Conservation (phyloP, 805 yeast genomes). For the Scheffersomyces stipitis region DNA sequence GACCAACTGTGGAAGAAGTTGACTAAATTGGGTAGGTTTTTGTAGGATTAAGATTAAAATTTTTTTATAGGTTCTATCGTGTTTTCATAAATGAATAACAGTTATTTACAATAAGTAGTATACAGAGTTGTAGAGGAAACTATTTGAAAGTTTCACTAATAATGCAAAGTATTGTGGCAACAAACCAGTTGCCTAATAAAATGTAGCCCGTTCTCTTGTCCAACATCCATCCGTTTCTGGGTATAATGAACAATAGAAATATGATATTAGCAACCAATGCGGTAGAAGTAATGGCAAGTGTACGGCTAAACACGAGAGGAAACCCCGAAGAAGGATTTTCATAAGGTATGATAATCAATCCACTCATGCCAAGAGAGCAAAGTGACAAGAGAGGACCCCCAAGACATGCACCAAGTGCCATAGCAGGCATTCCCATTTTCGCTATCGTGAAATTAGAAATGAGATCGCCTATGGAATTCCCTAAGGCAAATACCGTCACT, state of each 20-base stretch:
- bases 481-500: slow-evolving; percentile 83
- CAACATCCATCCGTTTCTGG: slow-evolving; percentile 28
- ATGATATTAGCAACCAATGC: slow-evolving; percentile 22
- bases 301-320: slow-evolving; percentile 16
- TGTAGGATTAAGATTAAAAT: too few relatives aligned
- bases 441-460: slow-evolving; percentile 83
- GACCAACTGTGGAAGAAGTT: slow-evolving; percentile 45
- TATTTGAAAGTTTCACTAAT: slow-evolving; percentile 16
- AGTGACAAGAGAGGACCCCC: slow-evolving; percentile 88
- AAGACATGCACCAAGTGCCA: slow-evolving; percentile 95
- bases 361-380: slow-evolving; percentile 79
- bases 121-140: background rate
- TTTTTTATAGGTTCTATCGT: too few relatives aligned
- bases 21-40: slow-evolving; percentile 22
- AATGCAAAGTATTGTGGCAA: slow-evolving; percentile 25
- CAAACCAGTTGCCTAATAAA: slow-evolving; percentile 30
- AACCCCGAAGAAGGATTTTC: slow-evolving; percentile 11
- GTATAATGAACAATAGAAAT: slow-evolving; percentile 17
- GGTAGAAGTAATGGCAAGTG: slow-evolving; percentile 19
- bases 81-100: too few relatives aligned
- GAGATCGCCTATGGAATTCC: slow-evolving; percentile 89
- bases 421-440: slow-evolving; percentile 73
- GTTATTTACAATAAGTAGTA: too few relatives aligned
- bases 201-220: slow-evolving; percentile 33
- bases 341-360: slow-evolving; percentile 34